A percentile compares a stretch with the other conserved stretches of the same genome.
phyloP scores from a whole-genome alignment of 2,329 filamentous ascomycete genomes.

The Fusarium tanahbumbuense region DNA sequence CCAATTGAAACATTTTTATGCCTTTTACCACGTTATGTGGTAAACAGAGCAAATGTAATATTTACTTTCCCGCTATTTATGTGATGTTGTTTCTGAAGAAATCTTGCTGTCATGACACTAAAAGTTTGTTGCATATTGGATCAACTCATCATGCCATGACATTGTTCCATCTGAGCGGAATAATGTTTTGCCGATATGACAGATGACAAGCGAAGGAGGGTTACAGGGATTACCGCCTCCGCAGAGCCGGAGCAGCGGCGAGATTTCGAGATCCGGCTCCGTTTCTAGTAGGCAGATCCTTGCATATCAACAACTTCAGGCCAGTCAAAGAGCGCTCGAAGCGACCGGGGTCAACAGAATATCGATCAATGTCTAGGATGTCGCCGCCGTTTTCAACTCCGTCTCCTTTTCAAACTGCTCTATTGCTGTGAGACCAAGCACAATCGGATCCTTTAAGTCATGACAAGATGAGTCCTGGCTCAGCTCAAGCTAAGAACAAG shows the following conservation, averaged over 20 bases:
- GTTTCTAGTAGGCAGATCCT: slow-evolving; percentile 31
- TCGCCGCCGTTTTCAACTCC: slow-evolving; percentile 31
- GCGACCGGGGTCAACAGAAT: slow-evolving; percentile 26
- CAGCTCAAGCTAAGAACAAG: slow-evolving; percentile 49
- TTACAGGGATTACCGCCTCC: neutral
- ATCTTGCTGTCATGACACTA: neutral
- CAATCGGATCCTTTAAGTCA: slow-evolving; percentile 19
- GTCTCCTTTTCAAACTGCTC: slow-evolving; percentile 39
- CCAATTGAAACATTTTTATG: slow-evolving; percentile 40
- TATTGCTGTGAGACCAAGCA: slow-evolving; percentile 18
- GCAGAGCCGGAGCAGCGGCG: slow-evolving; percentile 46
- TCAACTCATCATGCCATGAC: neutral
- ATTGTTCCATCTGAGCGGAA: neutral
- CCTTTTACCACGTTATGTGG: slow-evolving; percentile 13
- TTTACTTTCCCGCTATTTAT: neutral
- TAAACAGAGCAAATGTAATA: slow-evolving; percentile 12
- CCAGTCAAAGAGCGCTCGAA: slow-evolving; percentile 35
- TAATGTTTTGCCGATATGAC: slow-evolving; percentile 15
- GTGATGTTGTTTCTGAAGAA: neutral
- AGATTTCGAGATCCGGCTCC: slow-evolving; percentile 46
- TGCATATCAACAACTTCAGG: slow-evolving; percentile 27
- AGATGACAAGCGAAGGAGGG: neutral
- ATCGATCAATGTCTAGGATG: slow-evolving; percentile 30
- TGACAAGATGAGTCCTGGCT: slow-evolving; percentile 39
- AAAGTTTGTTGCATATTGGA: neutral